Base-by-base conservation (phyloP, 164 flowering plant species). In the Protea cynaroides region DNA sequence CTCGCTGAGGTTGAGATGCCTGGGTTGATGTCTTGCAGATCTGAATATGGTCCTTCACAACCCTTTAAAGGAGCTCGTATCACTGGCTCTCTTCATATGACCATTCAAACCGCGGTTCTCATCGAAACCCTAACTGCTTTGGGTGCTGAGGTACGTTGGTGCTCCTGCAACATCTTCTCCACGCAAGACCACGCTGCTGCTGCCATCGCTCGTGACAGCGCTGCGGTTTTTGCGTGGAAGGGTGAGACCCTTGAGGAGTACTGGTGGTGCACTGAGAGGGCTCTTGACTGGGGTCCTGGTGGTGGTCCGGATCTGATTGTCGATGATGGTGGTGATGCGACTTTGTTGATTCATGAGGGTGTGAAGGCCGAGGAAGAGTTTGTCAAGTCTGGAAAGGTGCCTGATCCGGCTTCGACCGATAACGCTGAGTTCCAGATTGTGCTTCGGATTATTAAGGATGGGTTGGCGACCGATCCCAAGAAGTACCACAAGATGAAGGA, bases 141-240 rank as follows among this genome's bases (percentile, higher is more conserved):
- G 5, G 34, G 34, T 5, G 34, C 34, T 29, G 34, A 29, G 34
- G 34, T 74, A 36, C 70, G 76, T 15, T 74, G 76, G 76, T 74
- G 76, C 71, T 74, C 76, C 62, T 74, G 76, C 72, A 73, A 73
- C 66, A 73, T 73, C 59, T 73, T 69, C 76, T 73, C 76, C 62
- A 71, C 74, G 2, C 74, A 71, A 59, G 74, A 71, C 63, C 74
- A 71, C 53, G 74, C 74, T 10, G 74, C 74, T 50, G 67, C 78
- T 0, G 75, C 75, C 34, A 29, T 29, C 34, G 34, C 78, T 29
- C 34, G 34, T 29, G 34, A 29, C 5, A 29, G 34, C 0, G 34
- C 34, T 29, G 34, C 34, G 2, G 34, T 29, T 29, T 29, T 29
- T 29, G 34, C 34, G 0, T 29, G 34, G 34, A 29, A 29, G 34